Evolutionary conservation across 805 yeast species (phyloP).

Genomic region (Hanseniaspora mollemarum): DNA sequence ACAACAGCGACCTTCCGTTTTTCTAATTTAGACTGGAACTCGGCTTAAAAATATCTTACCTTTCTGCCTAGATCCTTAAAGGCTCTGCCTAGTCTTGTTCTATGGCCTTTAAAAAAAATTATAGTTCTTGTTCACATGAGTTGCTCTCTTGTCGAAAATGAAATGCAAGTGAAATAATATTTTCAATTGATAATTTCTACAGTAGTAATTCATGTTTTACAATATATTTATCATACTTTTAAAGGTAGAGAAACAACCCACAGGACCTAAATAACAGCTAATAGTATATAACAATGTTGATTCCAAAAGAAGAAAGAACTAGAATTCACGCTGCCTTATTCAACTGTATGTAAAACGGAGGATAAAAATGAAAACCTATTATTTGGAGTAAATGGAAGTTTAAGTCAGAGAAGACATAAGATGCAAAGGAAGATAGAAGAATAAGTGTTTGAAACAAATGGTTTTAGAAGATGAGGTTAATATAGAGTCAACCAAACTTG

Average conservation of each 20-base stretch:
- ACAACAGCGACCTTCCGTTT: no score
- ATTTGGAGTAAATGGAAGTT: no score
- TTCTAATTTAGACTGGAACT: background rate
- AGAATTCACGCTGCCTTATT: constrained; percentile 98
- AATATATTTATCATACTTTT: no score
- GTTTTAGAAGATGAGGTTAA: no score
- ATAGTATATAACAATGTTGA: constrained; percentile 62
- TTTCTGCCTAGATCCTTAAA: background rate
- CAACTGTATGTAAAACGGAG: constrained; percentile 62
- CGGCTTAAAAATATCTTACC: background rate
- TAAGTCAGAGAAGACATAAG: no score
- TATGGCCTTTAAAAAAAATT: background rate
- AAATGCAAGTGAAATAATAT: no score
- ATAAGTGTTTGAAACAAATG: background rate
- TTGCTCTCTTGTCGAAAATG: background rate
- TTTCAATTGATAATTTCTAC: no score
- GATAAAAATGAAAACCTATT: background rate
- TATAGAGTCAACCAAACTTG: no score
- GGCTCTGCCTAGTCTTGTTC: background rate
- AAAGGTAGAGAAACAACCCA: constrained; percentile 8
- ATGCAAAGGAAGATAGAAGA: background rate
- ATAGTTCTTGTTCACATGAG: background rate
- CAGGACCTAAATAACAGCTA: constrained; percentile 18
- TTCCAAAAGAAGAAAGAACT: constrained; percentile 99
- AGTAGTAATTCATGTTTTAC: no score